Evolutionary conservation across 2,329 filamentous ascomycete species (phyloP).

Genomic region (Ceratocystis papillata): DNA sequence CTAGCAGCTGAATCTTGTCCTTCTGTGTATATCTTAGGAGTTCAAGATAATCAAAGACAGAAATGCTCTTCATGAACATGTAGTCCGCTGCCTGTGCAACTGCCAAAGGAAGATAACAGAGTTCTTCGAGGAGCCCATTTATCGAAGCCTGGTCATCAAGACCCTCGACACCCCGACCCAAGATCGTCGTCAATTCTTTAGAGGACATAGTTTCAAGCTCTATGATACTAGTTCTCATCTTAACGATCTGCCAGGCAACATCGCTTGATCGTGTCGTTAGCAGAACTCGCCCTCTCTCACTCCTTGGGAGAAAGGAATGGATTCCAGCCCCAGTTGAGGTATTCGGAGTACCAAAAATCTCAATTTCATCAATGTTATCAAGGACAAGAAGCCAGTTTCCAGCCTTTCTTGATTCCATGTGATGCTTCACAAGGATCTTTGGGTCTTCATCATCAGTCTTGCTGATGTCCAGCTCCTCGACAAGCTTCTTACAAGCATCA

Average conservation of each 20-base stretch:
- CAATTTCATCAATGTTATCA: slow-evolving; percentile 28
- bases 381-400: slow-evolving; percentile 28
- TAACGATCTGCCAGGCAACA: not conserved
- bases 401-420: slow-evolving; percentile 25
- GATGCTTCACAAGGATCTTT: slow-evolving; percentile 21
- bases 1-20: not conserved
- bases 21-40: not conserved
- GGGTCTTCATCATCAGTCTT: not conserved
- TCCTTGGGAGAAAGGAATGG: slow-evolving; percentile 29
- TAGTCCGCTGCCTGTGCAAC: slow-evolving; percentile 25
- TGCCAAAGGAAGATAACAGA: slow-evolving; percentile 24
- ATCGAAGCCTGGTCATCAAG: not conserved
- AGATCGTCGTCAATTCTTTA: not conserved
- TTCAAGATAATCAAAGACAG: not conserved
- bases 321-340: not conserved
- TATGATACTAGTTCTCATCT: not conserved
- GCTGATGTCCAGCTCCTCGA: slow-evolving; percentile 1
- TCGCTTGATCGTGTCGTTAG: slow-evolving; percentile 18
- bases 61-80: slow-evolving; percentile 16
- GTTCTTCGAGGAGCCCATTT: not conserved
- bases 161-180: not conserved
- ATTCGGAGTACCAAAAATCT: not conserved
- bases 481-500: not conserved
- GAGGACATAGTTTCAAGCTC: not conserved
- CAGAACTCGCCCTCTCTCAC: slow-evolving; percentile 15